Base-by-base conservation (phyloP, 2,329 filamentous ascomycete species). In the Clonostachys rosea region DNA sequence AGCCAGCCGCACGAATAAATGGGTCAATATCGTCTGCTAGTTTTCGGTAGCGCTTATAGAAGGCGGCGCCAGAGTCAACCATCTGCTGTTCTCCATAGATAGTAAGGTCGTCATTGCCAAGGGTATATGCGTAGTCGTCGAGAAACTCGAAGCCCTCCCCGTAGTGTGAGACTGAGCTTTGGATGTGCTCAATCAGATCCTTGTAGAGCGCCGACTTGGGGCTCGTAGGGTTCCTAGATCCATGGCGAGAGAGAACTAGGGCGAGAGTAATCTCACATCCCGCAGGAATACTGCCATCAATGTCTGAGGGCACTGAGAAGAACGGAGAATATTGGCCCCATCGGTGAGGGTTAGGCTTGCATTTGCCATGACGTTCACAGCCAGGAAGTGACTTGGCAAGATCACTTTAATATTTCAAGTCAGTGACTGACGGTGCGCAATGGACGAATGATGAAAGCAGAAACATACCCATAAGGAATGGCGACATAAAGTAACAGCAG, bases 281-380 rank as follows among this genome's bases (percentile, higher is more conserved):
- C 1, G 70, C 54, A 0, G 90, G 91, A 1, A 86, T 69, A 8
- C 72, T 70, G 7, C 74, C 56, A 14, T 81, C 71, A 44, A 89
- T 79, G 4, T 79, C 71, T 2, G 86, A 90, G 7, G 83, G 77
- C 0, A 91, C 84, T 1, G 84, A 78, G 66, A 88, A 96, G 68
- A 83, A 95, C 3, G 91, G 89, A 16, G 89, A 87, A 64, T 96
- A 96, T 63, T 92, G 90, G 47, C 91, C 91, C 89, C 90, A 95
- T 47, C 74, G 77, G 54, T 83, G 86, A 2, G 83, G 81, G 41
- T 85, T 75, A 34, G 76, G 62, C 5, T 77, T 65, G 64, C 87
- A 91, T 45, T 50, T 58, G 13, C 54, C 63, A 14, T 56, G 52
- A 6, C 45, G 46, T 43, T 64, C 55, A 35, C 60, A 65, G 16